Evolutionary conservation across 306 rosid genomes (phyloP), one percentile per base, ranked within the genome.

Genomic region (Vigna unguiculata): DNA sequence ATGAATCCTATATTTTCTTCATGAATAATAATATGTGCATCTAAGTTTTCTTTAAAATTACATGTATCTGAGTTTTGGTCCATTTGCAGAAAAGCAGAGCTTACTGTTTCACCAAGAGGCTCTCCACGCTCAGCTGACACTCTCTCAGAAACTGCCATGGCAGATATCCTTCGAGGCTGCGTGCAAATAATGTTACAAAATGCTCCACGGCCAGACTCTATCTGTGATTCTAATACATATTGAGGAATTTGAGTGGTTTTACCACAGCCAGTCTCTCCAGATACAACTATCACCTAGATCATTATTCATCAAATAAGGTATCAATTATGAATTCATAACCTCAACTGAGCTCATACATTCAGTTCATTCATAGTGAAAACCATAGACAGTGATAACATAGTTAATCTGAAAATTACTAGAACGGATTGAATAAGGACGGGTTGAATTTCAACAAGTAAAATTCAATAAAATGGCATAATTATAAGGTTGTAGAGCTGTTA

Each of bases 211-310:
- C 82, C 87, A 69, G 96, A 90, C 81, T 92, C 99, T 63, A 91
- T 82, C 89, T 89, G 93, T 61, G 97, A 88, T 87, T 96, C 98
- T 71, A 96, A 86, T 85, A 96, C 89, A 85, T 89, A 92, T 69
- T 96, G 99, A 60, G 99, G 97, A 89, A 96, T 83, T 87, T 96
- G 99, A 7, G 99, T 96, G 69, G 99, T 96, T 85, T 96, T 96
- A 76, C 99, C 98, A 84, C 99, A 96, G 75, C 99, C 98, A 78
- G 99, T 96, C 87, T 96, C 96, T 81, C 99, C 99, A 36, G 99
- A 96, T 77, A 96, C 70, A 60, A 91, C 84, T 48, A 87, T 82
- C 77, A 96, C 97, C 98, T 92, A 77, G 46, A 69, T 6, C 52
- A 75, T 46, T 59, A 75, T 66, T 72, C 78, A 76, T 30, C 43